Base-by-base conservation (phyloP, 1,139 yeast genomes). In the Lodderomyces orthopsilosis region DNA sequence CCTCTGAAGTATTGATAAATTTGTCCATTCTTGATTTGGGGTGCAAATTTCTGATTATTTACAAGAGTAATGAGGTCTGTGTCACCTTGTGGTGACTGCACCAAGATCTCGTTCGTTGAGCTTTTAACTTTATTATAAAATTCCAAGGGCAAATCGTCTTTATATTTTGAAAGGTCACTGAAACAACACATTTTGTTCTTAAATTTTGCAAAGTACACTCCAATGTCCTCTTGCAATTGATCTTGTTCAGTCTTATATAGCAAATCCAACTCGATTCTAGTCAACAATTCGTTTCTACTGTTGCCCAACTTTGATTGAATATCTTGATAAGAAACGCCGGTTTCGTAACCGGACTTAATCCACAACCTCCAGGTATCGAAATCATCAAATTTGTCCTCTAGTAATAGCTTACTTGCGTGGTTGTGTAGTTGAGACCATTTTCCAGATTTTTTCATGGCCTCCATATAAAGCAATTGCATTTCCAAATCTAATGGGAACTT, bases 171-270 rank as follows among this genome's bases (percentile, higher is more conserved):
- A 37, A 84, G 61, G 55, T 86, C 95, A 33, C 68, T 66, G 51
- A 70, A 81, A 30, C 88, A 82, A 53, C 87, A 82, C 24, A 77
- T 63, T 54, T 85, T 87, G 40, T 64, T 50, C 8, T 77, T 75
- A 54, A 69, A 75, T 4, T 50, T 51, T 0, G 56, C 45, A 49
- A 77, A 70, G 56, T 84, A 88, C 1, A 53, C 52, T 2, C 54
- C 51, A 2, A 78, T 54, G 0, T 73, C 62, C 0, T 53, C 51
- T 2, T 56, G 48, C 19, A 30, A 30, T 14, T 15, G 34, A 3
- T 6, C 10, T 2, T 65, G 40, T 8, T 38, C 41, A 13, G 52
- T 51, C 2, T 46, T 49, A 0, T 59, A 56, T 0, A 51, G 59
- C 1, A 59, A 43, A 1, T 74, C 61, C 17, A 75, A 56, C 46